These are phyloP conservation scores for Periconia digitata DNA, from an alignment of 2,329 filamentous ascomycete species.

Conservation along the genomic window DNA sequence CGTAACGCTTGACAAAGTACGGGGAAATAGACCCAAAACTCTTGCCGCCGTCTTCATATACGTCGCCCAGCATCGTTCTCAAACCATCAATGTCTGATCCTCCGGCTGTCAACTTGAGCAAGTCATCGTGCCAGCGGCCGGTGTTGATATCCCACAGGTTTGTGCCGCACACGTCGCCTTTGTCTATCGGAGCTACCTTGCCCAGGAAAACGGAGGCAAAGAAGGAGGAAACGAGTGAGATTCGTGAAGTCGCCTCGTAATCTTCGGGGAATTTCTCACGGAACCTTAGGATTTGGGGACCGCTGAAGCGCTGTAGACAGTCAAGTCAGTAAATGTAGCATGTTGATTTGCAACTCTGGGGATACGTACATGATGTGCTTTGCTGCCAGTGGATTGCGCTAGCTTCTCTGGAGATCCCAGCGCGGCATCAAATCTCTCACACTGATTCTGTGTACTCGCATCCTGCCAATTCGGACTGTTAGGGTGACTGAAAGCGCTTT, in stretches of 20 bases:
- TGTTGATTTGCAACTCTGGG: not conserved
- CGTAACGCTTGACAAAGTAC: constrained; percentile 80
- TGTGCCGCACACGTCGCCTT: constrained; percentile 94
- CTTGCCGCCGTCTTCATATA: constrained; percentile 77
- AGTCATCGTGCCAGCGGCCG: constrained; percentile 70
- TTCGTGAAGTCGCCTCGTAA: constrained; percentile 77
- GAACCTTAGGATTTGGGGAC: constrained; percentile 93
- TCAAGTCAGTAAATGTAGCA: constrained; percentile 8
- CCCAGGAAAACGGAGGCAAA: constrained; percentile 89
- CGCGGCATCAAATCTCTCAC: constrained; percentile 78
- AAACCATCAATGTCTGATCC: constrained; percentile 63
- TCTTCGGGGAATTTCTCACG: constrained; percentile 76
- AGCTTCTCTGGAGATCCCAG: constrained; percentile 69
- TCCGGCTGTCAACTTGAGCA: constrained; percentile 76
- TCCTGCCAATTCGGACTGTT: constrained; percentile 98
- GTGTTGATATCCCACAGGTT: constrained; percentile 89
- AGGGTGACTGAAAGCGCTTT: constrained; percentile 74
- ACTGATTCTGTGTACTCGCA: constrained; percentile 88
- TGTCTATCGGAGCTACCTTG: constrained; percentile 82
- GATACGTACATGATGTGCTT: constrained; percentile 81
- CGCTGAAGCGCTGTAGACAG: constrained; percentile 78
- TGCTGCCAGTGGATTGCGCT: constrained; percentile 82
- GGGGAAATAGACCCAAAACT: constrained; percentile 72
- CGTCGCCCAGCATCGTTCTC: constrained; percentile 75
- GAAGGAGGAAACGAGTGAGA: constrained; percentile 94